phyloP scores from a whole-genome alignment of 1,284 basidiomycete genomes.

The Cryptococcus sp. region DNA sequence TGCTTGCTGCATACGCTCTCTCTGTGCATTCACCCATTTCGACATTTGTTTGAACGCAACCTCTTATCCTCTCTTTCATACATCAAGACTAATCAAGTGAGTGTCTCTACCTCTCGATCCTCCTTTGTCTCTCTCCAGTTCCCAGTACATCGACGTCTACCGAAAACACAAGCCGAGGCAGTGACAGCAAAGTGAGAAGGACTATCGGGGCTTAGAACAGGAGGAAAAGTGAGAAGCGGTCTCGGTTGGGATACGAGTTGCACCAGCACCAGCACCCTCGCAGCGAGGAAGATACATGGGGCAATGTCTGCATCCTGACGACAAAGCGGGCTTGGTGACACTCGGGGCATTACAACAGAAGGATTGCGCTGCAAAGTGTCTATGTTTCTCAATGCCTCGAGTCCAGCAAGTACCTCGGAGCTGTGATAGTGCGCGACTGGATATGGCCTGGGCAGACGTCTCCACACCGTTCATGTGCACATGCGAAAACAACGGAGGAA shows the following conservation, averaged over 20 bases:
- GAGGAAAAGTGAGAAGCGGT: conserved; percentile 2
- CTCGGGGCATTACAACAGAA: neutral
- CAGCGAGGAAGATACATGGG: conserved; percentile 49
- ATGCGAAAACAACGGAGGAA: neutral
- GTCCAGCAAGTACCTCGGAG: conserved; percentile 19
- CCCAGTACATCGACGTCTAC: neutral
- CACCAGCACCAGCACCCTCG: neutral
- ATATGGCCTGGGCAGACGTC: too few relatives aligned
- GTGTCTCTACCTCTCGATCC: conserved; percentile 7
- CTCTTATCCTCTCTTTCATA: conserved; percentile 9
- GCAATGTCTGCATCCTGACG: conserved; percentile 50
- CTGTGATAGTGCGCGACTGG: conserved; percentile 4
- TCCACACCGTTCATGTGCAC: neutral
- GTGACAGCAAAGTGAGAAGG: neutral
- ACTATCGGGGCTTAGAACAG: conserved; percentile 1
- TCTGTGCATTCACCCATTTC: conserved; percentile 1
- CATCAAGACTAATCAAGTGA: conserved; percentile 26
- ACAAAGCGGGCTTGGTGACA: conserved; percentile 19
- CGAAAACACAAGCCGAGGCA: neutral
- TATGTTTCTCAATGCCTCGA: neutral
- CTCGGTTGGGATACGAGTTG: neutral
- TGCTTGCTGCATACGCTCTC: neutral
- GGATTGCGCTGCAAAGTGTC: neutral
- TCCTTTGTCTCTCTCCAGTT: neutral
- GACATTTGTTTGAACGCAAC: neutral